A percentile compares a stretch with the other conserved stretches of the same genome.
phyloP scores from a whole-genome alignment of 495 filamentous ascomycete species.

The Acidomyces sp. region DNA sequence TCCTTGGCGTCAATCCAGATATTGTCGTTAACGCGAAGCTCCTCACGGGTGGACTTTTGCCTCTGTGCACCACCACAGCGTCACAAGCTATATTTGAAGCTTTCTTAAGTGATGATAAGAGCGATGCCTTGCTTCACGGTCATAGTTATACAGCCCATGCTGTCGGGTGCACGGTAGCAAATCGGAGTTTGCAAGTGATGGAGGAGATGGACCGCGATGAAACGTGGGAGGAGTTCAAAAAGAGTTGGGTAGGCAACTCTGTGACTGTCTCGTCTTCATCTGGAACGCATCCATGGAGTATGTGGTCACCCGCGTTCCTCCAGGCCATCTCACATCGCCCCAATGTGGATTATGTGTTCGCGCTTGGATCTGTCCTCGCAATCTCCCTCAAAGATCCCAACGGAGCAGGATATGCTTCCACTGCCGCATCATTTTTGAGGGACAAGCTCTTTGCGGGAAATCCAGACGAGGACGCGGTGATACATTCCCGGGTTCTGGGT shows the following conservation, averaged over 20 bases:
- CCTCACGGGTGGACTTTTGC: constrained; percentile 63
- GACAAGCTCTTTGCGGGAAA: constrained; percentile 33
- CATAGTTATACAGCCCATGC: constrained; percentile 75
- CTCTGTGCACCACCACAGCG: constrained; percentile 55
- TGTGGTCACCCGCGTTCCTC: constrained; percentile 49
- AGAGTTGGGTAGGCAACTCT: constrained; percentile 32
- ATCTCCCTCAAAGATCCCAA: constrained; percentile 41
- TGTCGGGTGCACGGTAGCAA: constrained; percentile 59
- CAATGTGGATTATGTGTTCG: constrained; percentile 49
- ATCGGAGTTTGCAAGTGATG: constrained; percentile 44
- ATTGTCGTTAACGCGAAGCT: constrained; percentile 68
- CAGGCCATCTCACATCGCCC: constrained; percentile 38
- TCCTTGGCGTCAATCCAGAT: constrained; percentile 52
- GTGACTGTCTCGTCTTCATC: no score
- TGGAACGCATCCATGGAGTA: constrained; percentile 65
- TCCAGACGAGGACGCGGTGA: constrained; percentile 32
- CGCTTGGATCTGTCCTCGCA: constrained; percentile 57
- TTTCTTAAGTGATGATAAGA: constrained; percentile 53
- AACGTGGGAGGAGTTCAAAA: constrained; percentile 37
- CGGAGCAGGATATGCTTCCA: constrained; percentile 50
- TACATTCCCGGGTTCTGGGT: constrained; percentile 62
- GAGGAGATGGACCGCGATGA: constrained; percentile 39
- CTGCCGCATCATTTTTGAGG: constrained; percentile 48
- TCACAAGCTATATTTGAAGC: constrained; percentile 58
- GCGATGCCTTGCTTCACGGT: constrained; percentile 60